Percentiles rank a stretch among this genome's conserved stretches.
phyloP scores from a whole-genome alignment of 78 protist genomes.

The Pigoraptor vietnamica region DNA sequence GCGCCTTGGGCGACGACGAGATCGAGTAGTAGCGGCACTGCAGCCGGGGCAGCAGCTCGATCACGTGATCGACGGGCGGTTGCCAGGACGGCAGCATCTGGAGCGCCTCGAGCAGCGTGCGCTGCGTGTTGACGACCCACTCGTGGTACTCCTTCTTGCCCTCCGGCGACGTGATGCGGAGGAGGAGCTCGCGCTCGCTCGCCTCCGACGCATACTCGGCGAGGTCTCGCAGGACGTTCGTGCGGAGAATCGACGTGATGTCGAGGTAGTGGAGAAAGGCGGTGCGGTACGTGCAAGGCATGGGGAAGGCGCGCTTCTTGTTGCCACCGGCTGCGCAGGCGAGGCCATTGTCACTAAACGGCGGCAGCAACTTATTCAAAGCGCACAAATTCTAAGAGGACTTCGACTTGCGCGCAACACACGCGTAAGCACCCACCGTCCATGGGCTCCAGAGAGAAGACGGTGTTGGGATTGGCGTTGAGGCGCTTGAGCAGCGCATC shows the following conservation, averaged over 20 bases:
- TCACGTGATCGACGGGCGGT: constrained; percentile 59
- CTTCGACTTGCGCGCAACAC: too few relatives aligned
- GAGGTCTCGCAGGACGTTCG: constrained; percentile 1
- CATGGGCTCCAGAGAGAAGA: neutral
- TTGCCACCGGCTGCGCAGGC: neutral
- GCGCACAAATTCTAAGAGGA: neutral
- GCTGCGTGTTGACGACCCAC: constrained; percentile 21
- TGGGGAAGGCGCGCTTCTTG: constrained; percentile 36
- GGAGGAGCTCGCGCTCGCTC: neutral
- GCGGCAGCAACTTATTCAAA: neutral
- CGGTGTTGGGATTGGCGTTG: neutral
- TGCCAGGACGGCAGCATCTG: constrained; percentile 27
- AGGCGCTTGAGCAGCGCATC: constrained; percentile 14
- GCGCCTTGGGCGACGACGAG: constrained; percentile 59
- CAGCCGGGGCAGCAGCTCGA: constrained; percentile 76
- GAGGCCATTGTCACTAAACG: neutral
- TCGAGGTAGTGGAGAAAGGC: constrained; percentile 43
- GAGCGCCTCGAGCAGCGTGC: constrained; percentile 34
- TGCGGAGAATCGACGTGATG: constrained; percentile 1
- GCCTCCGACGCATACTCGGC: constrained; percentile 8
- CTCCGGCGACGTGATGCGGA: neutral
- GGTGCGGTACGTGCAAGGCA: constrained; percentile 31
- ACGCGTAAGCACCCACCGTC: neutral
- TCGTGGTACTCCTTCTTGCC: constrained; percentile 39
- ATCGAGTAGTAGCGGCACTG: constrained; percentile 87